Base-by-base conservation (phyloP, 139 green algal species). In the Diplosphaera chodatii region DNA sequence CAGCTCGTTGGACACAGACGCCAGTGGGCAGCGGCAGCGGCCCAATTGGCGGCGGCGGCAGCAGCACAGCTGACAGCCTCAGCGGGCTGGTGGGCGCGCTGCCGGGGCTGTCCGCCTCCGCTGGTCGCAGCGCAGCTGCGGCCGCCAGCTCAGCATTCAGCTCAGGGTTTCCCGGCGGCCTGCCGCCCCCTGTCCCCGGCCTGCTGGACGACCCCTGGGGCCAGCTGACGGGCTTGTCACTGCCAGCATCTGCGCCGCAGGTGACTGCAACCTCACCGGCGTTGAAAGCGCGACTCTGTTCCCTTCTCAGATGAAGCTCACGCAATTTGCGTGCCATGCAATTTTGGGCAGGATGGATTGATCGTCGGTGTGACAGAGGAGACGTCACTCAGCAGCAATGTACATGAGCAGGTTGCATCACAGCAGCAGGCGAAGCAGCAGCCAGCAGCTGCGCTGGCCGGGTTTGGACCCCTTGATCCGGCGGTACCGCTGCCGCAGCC, bases 31-130 rank as follows among this genome's bases (percentile, higher is more conserved):
- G 30, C n/a, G n/a, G 63, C 64, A 22, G 27, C 21, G 4, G 32
- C 34, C 27, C 37, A 27, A 20, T 31, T 41, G 66, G 29, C 67
- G 59, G 22, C 71, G 40, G 21, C 62, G 31, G 16, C 70, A 10
- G 27, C 10, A 25, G 15, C 22, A 4, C n/a, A n/a, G n/a, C 23
- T 48, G 64, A 37, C 41, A 40, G 1, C 18, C 30, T 55, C 20
- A 66, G 32, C 66, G 59, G 40, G 16, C 28, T 74, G 21, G 40
- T 56, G 0, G 72, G 72, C 4, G 40, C 69, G 1, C 66, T 74
- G 22, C 28, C 70, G 32, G 40, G 55, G 29, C 28, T 71, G 62
- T 32, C 34, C n/a, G 64, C 41, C 13, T 25, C 29, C 55, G 31
- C 27, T 64, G 64, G 64, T 55, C 32, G 27, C 33, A 41, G 70